Percentiles rank a stretch among this genome's conserved stretches.
Evolutionary conservation across 2,329 filamentous ascomycete species (phyloP).

Genomic region (Phoma sp.): DNA sequence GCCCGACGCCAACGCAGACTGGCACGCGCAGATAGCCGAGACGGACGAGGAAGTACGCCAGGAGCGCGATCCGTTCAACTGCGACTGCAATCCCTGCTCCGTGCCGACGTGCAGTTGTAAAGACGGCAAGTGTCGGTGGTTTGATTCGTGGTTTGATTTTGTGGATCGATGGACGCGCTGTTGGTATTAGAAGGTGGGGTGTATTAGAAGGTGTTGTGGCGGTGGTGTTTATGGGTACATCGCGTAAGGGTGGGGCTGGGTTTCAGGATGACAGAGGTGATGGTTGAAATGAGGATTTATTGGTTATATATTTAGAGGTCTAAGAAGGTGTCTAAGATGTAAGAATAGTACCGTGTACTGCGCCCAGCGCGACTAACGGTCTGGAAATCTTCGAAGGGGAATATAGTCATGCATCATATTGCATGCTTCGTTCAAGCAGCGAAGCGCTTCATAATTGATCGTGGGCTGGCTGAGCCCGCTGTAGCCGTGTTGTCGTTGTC

Average conservation of each 20-base stretch:
- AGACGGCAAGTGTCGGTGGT: neutral
- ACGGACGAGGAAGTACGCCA: neutral
- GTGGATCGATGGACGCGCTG: neutral
- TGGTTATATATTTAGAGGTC: no score
- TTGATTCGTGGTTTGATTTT: neutral
- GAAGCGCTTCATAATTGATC: neutral
- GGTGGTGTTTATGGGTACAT: neutral
- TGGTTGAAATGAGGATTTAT: no score
- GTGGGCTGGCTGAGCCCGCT: neutral
- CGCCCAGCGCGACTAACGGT: no score
- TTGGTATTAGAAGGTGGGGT: neutral
- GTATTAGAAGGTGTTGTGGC: neutral
- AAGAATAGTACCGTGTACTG: no score
- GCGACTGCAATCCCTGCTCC: no score
- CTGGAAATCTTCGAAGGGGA: no score
- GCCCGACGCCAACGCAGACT: neutral
- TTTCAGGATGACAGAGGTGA: no score
- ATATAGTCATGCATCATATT: no score
- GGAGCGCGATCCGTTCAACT: neutral
- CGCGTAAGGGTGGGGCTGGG: neutral
- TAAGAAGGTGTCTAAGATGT: no score
- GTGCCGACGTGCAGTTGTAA: neutral
- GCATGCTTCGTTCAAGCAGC: neutral
- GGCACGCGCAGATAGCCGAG: constrained; percentile 8
- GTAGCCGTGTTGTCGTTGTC: neutral